Conservation (phyloP, 495 filamentous ascomycete genomes). For the Pseudevernia furfuracea region DNA sequence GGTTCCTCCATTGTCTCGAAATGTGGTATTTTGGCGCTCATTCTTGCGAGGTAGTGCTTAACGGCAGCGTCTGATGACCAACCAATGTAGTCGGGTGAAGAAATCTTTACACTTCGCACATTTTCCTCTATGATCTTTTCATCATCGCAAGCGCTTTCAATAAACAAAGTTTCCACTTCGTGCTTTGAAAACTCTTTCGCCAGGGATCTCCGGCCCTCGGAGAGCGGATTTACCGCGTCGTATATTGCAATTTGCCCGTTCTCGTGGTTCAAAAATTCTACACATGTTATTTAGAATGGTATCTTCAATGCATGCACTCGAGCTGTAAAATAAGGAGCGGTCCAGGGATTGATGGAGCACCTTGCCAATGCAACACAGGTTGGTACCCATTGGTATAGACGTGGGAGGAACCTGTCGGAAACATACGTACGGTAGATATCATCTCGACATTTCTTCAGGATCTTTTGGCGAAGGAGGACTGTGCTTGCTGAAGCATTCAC, state of each 20-base stretch:
- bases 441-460: conserved; percentile 92
- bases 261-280: conserved; percentile 80
- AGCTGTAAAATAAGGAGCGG: not conserved
- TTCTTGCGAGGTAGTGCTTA: conserved; percentile 79
- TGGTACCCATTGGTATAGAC: not conserved
- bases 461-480: conserved; percentile 86
- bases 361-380: not conserved
- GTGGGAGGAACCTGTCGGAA: not conserved
- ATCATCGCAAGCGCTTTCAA: conserved; percentile 92
- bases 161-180: conserved; percentile 91
- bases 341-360: not conserved
- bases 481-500: conserved; percentile 83
- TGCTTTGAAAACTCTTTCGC: conserved; percentile 96
- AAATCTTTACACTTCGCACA: conserved; percentile 94
- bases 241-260: conserved; percentile 99
- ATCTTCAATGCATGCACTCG: not conserved
- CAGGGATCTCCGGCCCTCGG: conserved; percentile 72
- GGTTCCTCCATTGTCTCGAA: conserved; percentile 95
- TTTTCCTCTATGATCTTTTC: conserved; percentile 94
- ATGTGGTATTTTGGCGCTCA: conserved; percentile 83
- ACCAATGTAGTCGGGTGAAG: conserved; percentile 75
- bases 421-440: conserved; percentile 63
- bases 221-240: conserved; percentile 93
- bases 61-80: conserved; percentile 91
- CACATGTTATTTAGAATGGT: not conserved